These are phyloP conservation scores for Ceratocystis diversiconidia DNA, from an alignment of 2,329 filamentous ascomycete genomes.

Conservation along the genomic window DNA sequence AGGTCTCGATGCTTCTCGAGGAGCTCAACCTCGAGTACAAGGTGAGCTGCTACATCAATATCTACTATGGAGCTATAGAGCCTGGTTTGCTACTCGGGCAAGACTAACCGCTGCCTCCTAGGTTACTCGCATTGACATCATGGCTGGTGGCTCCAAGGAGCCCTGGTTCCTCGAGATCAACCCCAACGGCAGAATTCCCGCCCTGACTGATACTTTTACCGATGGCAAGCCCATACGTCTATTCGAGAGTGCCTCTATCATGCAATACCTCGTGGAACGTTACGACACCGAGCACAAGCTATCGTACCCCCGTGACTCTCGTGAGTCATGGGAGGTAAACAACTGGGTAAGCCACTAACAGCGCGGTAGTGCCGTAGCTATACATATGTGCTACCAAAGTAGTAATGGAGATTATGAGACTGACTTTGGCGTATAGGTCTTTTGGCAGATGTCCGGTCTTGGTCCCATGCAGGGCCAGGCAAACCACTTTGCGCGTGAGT, in stretches of 20 bases:
- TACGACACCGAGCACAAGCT: constrained; percentile 76
- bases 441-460: constrained; percentile 66
- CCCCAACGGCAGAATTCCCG: constrained; percentile 83
- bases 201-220: constrained; percentile 62
- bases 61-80: background rate
- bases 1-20: constrained; percentile 73
- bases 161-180: constrained; percentile 85
- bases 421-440: constrained; percentile 30
- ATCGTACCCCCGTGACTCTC: constrained; percentile 56
- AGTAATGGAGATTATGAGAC: background rate
- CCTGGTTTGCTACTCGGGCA: background rate
- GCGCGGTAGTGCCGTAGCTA: too few relatives aligned
- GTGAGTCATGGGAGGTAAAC: constrained; percentile 65
- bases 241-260: constrained; percentile 72
- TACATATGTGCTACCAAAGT: too few relatives aligned
- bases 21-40: constrained; percentile 76
- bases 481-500: constrained; percentile 61
- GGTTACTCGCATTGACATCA: constrained; percentile 11
- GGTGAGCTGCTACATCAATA: constrained; percentile 26
- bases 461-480: constrained; percentile 76
- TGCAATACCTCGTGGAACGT: constrained; percentile 68
- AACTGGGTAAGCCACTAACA: constrained; percentile 47
- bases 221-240: constrained; percentile 60
- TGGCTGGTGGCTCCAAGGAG: constrained; percentile 28
- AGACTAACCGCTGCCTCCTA: constrained; percentile 1